Evolutionary conservation across 371 early-diverging fungal species (phyloP), one percentile per base, ranked within the genome.

Genomic region (Dichotomocladium elegans): DNA sequence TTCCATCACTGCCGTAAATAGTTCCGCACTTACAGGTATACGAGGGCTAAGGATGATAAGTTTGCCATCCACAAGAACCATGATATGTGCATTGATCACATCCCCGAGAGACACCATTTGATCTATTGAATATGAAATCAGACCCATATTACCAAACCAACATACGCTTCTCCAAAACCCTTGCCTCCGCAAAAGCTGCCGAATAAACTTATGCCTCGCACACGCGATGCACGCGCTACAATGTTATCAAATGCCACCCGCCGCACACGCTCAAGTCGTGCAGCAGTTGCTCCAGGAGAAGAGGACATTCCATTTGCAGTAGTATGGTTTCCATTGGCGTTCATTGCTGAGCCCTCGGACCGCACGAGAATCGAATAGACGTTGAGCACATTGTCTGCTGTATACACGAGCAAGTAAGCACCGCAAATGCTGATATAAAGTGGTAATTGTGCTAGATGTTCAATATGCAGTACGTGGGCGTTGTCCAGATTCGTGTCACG

Each of bases 401-500:
- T 81, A 54, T 88, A 89, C 12, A 90, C 81, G 11, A 91, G 58
- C 42, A 89, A 57, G 35, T 77, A 80, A 15, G 66, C 58, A 42
- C 82, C 77, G 45, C 81, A 55, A 26, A 79, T 60, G 45, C 73
- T 83, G 60, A 93, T 58, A 60, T 83, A 74, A 22, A 82, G 52
- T 3, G 83, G 76, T 10, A 62, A 60, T 40, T 62, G 49, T 5
- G 69, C 55, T 14, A 80, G 53, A 8, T 66, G 53, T 48, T 87
- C 83, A 3, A 68, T 70, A 41, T 80, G 77, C 10, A 91, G 55
- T 7, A 86, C 51, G 14, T 83, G 60, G 4, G 75, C 65, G 51
- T 79, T 77, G 60, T 90, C 90, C 42, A 91, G 63, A 34, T 89
- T 94, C 14, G 72, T 74, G 19, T 91, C 92, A n/a, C 90, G 76